Evolutionary conservation across 768 basidiomycete species (phyloP).

Genomic region (Tubosaeta sp.): DNA sequence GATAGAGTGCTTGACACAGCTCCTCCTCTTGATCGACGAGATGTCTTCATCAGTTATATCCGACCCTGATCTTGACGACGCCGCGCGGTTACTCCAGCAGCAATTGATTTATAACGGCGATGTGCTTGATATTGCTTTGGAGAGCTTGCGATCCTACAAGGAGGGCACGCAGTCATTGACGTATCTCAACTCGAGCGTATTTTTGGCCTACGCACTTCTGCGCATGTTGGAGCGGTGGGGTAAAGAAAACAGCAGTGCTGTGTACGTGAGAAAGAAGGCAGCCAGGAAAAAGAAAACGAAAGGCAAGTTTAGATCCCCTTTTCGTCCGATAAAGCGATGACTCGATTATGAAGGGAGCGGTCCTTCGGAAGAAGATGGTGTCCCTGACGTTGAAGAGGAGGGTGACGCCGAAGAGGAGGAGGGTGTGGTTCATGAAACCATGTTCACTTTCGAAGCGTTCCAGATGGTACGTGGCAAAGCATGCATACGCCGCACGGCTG

Average conservation of each 20-base stretch:
- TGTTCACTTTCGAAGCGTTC: slow-evolving; percentile 89
- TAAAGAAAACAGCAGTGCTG: slow-evolving; percentile 58
- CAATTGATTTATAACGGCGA: slow-evolving; percentile 96
- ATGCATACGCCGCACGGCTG: slow-evolving; percentile 10
- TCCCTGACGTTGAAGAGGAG: slow-evolving; percentile 66
- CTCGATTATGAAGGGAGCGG: slow-evolving; percentile 30
- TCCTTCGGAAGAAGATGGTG: slow-evolving; percentile 52
- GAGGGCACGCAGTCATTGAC: slow-evolving; percentile 72
- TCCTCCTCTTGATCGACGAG: slow-evolving; percentile 81
- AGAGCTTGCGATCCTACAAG: slow-evolving; percentile 73
- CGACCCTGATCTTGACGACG: slow-evolving; percentile 53
- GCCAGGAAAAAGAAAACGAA: slow-evolving; percentile 51
- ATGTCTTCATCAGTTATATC: slow-evolving; percentile 57
- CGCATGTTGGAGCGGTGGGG: slow-evolving; percentile 87
- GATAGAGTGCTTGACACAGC: slow-evolving; percentile 89
- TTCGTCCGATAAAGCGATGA: slow-evolving; percentile 10
- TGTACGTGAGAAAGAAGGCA: slow-evolving; percentile 68
- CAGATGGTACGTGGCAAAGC: slow-evolving; percentile 60
- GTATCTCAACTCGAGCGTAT: slow-evolving; percentile 84
- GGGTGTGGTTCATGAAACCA: slow-evolving; percentile 72
- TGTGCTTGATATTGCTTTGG: slow-evolving; percentile 82
- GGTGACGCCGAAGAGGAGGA: slow-evolving; percentile 56
- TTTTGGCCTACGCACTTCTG: slow-evolving; percentile 81
- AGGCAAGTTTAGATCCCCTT: slow-evolving; percentile 36
- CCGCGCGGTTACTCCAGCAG: slow-evolving; percentile 77